Conservation (phyloP, 495 filamentous ascomycete genomes). For the Podospora didyma region DNA sequence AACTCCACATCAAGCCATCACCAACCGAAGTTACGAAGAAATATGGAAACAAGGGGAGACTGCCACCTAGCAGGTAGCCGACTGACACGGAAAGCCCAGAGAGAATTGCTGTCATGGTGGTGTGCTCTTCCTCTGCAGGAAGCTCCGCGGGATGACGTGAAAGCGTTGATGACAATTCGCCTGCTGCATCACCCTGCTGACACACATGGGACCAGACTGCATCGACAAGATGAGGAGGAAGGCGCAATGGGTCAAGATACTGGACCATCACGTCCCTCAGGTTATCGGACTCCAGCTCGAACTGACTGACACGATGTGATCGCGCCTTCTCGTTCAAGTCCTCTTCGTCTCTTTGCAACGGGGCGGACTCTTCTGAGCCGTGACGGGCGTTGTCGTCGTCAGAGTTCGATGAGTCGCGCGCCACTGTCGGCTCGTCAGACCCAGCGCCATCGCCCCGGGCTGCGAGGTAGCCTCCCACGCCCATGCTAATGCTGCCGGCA, state of each 20-base stretch:
- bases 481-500: conserved; percentile 67
- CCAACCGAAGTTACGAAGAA: conserved; percentile 64
- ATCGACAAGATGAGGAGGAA: no score
- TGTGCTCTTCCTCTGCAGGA: conserved; percentile 5
- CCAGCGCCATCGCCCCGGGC: conserved; percentile 59
- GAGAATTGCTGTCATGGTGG: conserved; percentile 23
- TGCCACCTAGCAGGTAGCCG: conserved; percentile 71
- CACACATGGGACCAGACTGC: not conserved
- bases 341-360: no score
- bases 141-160: not conserved
- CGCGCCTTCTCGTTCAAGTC: no score
- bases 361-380: not conserved
- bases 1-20: conserved; percentile 62
- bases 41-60: conserved; percentile 71
- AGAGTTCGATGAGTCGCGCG: not conserved
- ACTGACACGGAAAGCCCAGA: conserved; percentile 55
- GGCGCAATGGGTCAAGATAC: no score
- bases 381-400: not conserved
- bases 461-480: conserved; percentile 65
- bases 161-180: not conserved
- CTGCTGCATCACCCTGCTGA: not conserved
- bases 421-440: not conserved
- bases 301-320: no score
- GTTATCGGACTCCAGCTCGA: no score
- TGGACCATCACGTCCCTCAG: no score